Evolutionary conservation across 495 filamentous ascomycete species (phyloP).

Genomic region (Parmelia sp.): DNA sequence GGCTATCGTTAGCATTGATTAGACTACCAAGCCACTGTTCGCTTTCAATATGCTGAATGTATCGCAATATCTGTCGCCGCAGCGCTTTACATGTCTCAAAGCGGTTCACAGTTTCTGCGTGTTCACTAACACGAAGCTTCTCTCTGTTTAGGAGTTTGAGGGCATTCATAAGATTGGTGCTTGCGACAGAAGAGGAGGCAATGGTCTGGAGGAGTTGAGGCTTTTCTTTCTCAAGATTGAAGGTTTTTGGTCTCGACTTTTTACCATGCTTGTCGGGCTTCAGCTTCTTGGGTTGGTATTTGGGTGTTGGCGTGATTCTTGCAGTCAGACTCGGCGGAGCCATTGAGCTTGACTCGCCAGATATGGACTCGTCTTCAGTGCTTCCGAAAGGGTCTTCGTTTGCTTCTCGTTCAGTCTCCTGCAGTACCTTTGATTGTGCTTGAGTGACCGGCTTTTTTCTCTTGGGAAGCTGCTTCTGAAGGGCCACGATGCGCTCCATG

Average conservation of each 20-base stretch:
- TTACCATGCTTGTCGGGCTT: constrained; percentile 39
- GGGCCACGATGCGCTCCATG: constrained; percentile 66
- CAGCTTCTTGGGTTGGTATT: constrained; percentile 28
- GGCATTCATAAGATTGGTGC: constrained; percentile 84
- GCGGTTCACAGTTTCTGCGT: constrained; percentile 62
- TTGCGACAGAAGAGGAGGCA: constrained; percentile 77
- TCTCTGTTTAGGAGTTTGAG: constrained; percentile 90
- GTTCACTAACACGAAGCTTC: constrained; percentile 77
- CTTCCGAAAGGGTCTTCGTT: constrained; percentile 54
- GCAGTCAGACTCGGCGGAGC: constrained; percentile 18
- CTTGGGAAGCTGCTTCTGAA: constrained; percentile 75
- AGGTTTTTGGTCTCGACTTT: constrained; percentile 47
- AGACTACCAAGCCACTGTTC: constrained; percentile 75
- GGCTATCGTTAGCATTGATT: constrained; percentile 75
- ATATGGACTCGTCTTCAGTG: constrained; percentile 14
- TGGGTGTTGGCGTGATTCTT: constrained; percentile 24
- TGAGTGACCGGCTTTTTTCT: constrained; percentile 59
- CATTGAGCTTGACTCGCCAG: neutral
- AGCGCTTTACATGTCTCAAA: constrained; percentile 85
- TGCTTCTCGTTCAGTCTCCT: constrained; percentile 61
- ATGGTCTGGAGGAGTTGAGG: constrained; percentile 74
- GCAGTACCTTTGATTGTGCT: constrained; percentile 71
- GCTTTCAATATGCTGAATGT: constrained; percentile 78
- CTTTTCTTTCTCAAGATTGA: constrained; percentile 85
- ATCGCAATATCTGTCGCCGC: constrained; percentile 76